Evolutionary conservation across 352 stramenopile genomes (phyloP), one percentile per base, ranked within the genome.

Genomic region (Discostella stelligera): DNA sequence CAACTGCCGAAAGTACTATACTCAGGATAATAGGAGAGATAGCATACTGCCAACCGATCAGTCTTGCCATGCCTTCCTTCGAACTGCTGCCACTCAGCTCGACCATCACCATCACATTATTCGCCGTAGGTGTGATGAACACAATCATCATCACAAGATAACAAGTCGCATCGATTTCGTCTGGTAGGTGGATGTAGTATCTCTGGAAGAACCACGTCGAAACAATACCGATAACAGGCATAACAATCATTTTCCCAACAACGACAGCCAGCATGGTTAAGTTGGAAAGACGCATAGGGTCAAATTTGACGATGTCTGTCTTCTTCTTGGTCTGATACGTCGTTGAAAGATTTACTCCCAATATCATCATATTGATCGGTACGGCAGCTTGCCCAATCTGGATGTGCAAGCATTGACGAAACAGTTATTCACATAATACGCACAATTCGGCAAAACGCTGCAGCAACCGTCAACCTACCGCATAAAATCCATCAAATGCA

Each of bases 71-170:
- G 30, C 73, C 82, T 77, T 90, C 78, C 55, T 92, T 92, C 13
- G 71, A 78, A 21, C 70, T 69, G 56, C 68, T 77, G 23, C 83
- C 80, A 55, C 66, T 79, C 1, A 93, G 60, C 63, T 93, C 88
- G 9, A 91, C 85, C 85, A 93, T 93, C 1, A 93, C 83, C 86
- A 93, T 93, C 10, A 93, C 86, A 78, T 93, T 93, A 56, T 93
- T 93, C n/a, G 88, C 85, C 9, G 88, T 93, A 2, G 88, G 88
- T 2, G 81, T 90, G 21, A 90, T 83, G 72, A 90, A 90, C 8
- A 93, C 88, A 75, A 93, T 87, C 79, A 91, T 83, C 48, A 87
- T 72, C 2, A 93, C 61, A 52, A 75, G 59, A 32, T 76, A 76
- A 49, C 68, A 76, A 11, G 74, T 73, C 13, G 60, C 66, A 82